phyloP scores from a whole-genome alignment of 257 asterid genomes.

The Salvia hispanica region DNA sequence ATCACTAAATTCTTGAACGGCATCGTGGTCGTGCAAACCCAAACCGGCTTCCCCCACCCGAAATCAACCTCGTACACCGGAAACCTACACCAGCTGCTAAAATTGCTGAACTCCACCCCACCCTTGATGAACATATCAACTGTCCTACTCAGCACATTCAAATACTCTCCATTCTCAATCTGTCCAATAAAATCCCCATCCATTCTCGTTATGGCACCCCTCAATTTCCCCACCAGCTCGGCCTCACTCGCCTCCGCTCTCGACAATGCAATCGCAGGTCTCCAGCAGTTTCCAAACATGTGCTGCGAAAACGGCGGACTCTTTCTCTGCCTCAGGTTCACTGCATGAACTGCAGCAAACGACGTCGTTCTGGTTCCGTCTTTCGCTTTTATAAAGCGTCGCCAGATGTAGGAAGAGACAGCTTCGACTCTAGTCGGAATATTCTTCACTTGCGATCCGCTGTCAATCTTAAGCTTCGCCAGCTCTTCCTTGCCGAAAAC shows the following conservation, averaged over 20 bases:
- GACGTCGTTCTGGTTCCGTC: not conserved
- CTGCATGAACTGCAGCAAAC: slow-evolving; percentile 23
- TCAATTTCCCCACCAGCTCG: slow-evolving; percentile 8
- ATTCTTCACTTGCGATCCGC: not conserved
- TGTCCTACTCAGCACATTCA: not conserved
- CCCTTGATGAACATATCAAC: not conserved
- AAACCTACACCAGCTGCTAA: slow-evolving; percentile 52
- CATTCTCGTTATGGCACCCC: slow-evolving; percentile 10
- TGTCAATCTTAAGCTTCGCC: not conserved
- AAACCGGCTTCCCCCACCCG: slow-evolving; percentile 56
- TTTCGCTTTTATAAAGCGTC: slow-evolving; percentile 11
- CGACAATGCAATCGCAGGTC: not conserved
- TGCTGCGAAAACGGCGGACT: not conserved
- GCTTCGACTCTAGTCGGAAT: slow-evolving; percentile 15
- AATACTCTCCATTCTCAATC: slow-evolving; percentile 22
- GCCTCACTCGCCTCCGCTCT: not conserved
- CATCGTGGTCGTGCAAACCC: slow-evolving; percentile 37
- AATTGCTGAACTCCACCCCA: slow-evolving; percentile 24
- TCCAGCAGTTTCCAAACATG: slow-evolving; percentile 27
- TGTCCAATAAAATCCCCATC: not conserved
- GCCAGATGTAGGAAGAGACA: slow-evolving; percentile 24
- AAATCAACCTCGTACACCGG: slow-evolving; percentile 42
- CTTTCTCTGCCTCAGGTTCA: slow-evolving; percentile 23
- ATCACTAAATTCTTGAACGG: slow-evolving; percentile 34
- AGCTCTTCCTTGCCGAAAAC: slow-evolving; percentile 10